phyloP scores from a whole-genome alignment of 2,329 filamentous ascomycete species.

The Ascosphaera aggregata region DNA sequence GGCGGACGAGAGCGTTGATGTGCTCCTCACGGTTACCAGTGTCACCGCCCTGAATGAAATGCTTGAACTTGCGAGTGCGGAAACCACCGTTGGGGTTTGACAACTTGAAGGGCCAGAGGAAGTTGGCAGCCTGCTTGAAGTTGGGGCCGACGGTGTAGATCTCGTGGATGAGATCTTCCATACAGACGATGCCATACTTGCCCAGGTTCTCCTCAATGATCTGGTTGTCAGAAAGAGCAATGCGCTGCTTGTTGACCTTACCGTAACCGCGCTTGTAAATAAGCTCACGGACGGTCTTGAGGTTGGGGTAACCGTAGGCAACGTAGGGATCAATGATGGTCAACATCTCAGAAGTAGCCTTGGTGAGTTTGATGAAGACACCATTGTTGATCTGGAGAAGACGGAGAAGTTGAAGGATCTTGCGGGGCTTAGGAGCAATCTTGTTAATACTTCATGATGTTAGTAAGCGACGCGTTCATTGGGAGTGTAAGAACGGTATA shows the following conservation, averaged over 20 bases:
- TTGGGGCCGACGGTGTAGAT: conserved; percentile 97
- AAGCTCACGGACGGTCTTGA: conserved; percentile 97
- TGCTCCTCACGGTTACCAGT: conserved; percentile 95
- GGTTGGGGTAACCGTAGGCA: conserved; percentile 98
- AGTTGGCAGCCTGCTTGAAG: conserved; percentile 99
- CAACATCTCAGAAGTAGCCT: conserved; percentile 93
- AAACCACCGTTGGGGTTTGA: conserved; percentile 96
- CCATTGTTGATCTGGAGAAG: conserved; percentile 99
- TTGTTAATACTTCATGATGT: conserved; percentile 79
- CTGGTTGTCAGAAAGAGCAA: conserved; percentile 90
- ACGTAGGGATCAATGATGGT: conserved; percentile 98
- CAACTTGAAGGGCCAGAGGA: conserved; percentile 99
- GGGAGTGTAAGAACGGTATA: conserved; percentile 3
- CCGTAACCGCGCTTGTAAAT: conserved; percentile 99
- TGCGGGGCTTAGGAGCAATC: conserved; percentile 99
- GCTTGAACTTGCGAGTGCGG: conserved; percentile 92
- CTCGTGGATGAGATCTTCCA: conserved; percentile 98
- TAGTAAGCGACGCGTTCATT: conserved; percentile 1
- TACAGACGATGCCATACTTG: conserved; percentile 97
- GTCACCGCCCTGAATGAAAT: conserved; percentile 97
- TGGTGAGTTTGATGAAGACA: conserved; percentile 93
- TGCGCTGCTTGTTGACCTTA: conserved; percentile 96
- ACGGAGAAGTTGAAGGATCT: conserved; percentile 98
- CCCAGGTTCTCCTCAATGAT: conserved; percentile 92
- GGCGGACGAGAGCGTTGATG: conserved; percentile 88